A percentile compares a stretch with the other conserved stretches of the same genome.
phyloP scores from a whole-genome alignment of 1,284 basidiomycete genomes.

The Ustilago lituana region DNA sequence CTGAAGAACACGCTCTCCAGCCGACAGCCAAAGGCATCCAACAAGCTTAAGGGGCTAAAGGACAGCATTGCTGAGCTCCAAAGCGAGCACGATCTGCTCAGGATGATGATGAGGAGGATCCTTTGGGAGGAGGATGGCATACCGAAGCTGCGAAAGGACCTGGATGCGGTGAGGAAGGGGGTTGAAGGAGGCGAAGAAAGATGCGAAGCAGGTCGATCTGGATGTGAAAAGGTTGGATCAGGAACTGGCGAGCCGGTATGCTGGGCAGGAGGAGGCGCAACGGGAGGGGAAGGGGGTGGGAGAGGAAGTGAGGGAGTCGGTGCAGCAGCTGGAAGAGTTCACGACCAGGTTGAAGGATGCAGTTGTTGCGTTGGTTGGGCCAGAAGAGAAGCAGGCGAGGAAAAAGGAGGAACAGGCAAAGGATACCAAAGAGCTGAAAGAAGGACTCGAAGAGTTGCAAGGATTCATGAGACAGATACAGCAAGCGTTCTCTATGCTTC shows the following conservation, averaged over 20 bases:
- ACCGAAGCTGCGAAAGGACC: too few species aligned
- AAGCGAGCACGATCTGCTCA: background rate
- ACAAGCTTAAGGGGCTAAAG: conserved; percentile 7
- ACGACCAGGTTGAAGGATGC: conserved; percentile 4
- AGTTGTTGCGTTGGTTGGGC: conserved; percentile 3
- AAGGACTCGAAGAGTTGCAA: background rate
- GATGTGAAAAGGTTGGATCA: conserved; percentile 1
- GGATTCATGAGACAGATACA: conserved; percentile 8
- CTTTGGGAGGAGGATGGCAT: too few species aligned
- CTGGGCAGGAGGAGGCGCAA: background rate
- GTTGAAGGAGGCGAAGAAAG: background rate
- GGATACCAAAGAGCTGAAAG: conserved; percentile 2
- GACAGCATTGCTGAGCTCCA: conserved; percentile 2
- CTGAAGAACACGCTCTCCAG: conserved; percentile 6
- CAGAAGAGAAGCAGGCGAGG: conserved; percentile 1
- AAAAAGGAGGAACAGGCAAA: conserved; percentile 4
- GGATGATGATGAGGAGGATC: too few species aligned
- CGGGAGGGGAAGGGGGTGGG: background rate
- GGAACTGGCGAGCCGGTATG: background rate
- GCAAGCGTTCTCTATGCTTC: conserved; percentile 5
- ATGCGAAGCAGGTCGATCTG: background rate
- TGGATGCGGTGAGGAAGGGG: background rate
- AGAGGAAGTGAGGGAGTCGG: background rate
- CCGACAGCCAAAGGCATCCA: conserved; percentile 6
- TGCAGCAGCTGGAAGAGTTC: background rate